Evolutionary conservation across 2,329 filamentous ascomycete genomes (phyloP), one percentile per base, ranked within the genome.

Genomic region (Fusarium nurragi): DNA sequence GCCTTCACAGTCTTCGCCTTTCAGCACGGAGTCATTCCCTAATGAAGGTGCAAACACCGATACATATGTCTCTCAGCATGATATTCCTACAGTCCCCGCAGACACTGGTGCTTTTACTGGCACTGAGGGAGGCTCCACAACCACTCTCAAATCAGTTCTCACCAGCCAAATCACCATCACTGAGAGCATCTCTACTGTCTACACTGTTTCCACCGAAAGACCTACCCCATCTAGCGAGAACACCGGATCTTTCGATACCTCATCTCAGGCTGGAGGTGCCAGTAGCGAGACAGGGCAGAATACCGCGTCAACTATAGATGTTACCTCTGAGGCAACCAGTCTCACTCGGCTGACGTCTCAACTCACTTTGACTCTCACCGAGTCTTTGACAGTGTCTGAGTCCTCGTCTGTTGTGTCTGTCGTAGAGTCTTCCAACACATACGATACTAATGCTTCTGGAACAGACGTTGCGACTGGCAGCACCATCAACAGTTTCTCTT

Each of bases 91-190:
- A 8, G 0, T 21, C 9, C 48, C 51, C 0, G 19, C 39, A 13
- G 22, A 22, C 3, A 51, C 34, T 23, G 60, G 34, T 4, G 26
- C 12, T 23, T 47, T 47, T 32, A 38, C 36, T 6, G 4, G 16
- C 36, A 45, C 48, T 2, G 44, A 48, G 1, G 40, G 18, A 14
- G 64, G 25, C 6, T 54, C 57, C 6, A 63, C 36, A 3, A 41
- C 54, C 9, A 68, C 55, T 7, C 22, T 68, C 8, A 25, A 39
- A 9, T 66, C 64, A 0, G 36, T 48, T 9, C 25, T 66, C 10
- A 65, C 69, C 2, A 69, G 38, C 9, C 40, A 50, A 32, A 18
- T 65, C 2, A 67, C 61, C 1, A 5, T 60, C 6, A 47, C 62
- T 0, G 50, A 41, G n/a, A 62, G 53, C 6, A 25, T 23, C 6